Base-by-base conservation (phyloP, 208 protist species). In the Balamuthia mandrillaris region DNA sequence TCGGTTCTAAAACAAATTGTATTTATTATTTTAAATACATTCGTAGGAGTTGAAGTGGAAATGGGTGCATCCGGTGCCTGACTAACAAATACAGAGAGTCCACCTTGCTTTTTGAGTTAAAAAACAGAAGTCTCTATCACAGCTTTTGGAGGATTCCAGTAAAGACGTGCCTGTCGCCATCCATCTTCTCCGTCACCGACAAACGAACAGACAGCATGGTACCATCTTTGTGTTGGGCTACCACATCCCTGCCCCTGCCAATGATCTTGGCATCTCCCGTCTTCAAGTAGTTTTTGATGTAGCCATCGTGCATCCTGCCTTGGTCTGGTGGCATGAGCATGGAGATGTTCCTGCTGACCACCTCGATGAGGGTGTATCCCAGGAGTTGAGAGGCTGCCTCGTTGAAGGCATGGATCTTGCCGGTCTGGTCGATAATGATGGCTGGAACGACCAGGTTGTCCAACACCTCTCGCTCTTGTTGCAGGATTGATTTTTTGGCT, bases 211-310 rank as follows among this genome's bases (percentile, higher is more conserved):
- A 24, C 5, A 78, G 37, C 1, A 78, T 24, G 5, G 68, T 41
- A 47, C 68, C 68, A 27, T 78, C 68, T 47, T 78, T 49, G 68
- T 29, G 42, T 31, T 58, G 29, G 16, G 35, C 39, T 24, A 27
- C 29, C n/a, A 78, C 1, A 29, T 49, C 39, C n/a, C 68, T 41
- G 9, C 68, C 68, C 39, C 16, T 29, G 44, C 68, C 68, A 47
- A 78, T 78, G 9, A 78, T 18, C 44, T 78, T 78, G 44, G 68
- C 68, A n/a, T 56, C 5, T 1, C 68, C 44, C 44, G 68, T 78
- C 68, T 78, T 78, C 44, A 78, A 35, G 68, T 78, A 78, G 44
- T 9, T 56, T 10, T 35, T 39, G 63, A 78, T 49, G 68, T 78
- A 78, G 16, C 41, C 68, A 47, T 52, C 41, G 42, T 78, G 68